Conservation (phyloP, 1,284 basidiomycete species). For the Thecaphora thlaspeos region DNA sequence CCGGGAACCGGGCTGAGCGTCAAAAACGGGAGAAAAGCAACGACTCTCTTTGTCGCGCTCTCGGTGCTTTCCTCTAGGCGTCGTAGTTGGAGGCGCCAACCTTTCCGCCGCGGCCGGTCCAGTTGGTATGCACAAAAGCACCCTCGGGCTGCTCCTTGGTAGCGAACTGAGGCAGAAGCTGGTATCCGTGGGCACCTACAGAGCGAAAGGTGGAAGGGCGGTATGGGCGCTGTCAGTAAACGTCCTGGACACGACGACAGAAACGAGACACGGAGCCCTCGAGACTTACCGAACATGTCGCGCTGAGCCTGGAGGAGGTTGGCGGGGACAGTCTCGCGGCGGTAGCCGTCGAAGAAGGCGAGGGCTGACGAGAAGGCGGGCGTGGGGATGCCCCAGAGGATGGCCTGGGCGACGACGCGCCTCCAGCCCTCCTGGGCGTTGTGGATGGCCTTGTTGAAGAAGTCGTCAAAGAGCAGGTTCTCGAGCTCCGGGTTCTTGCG, state of each 20-base stretch:
- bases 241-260: too few species aligned
- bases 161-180: conserved; percentile 49
- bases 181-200: conserved; percentile 40
- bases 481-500: conserved; percentile 82
- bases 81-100: conserved; percentile 89
- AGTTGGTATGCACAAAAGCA: conserved; percentile 71
- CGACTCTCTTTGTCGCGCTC: too few species aligned
- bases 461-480: conserved; percentile 91
- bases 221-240: too few species aligned
- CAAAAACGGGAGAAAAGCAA: too few species aligned
- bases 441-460: conserved; percentile 94
- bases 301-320: conserved; percentile 86
- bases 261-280: too few species aligned
- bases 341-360: conserved; percentile 98
- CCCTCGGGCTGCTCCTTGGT: conserved; percentile 64
- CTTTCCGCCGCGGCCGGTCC: conserved; percentile 87
- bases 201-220: too few species aligned
- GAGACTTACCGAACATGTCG: conserved; percentile 64
- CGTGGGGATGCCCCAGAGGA: conserved; percentile 95
- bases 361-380: conserved; percentile 95
- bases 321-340: conserved; percentile 81
- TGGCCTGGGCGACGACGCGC: conserved; percentile 91
- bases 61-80: too few species aligned
- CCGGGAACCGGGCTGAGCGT: too few species aligned
- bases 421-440: conserved; percentile 97